These are phyloP conservation scores for Mortierella sp. DNA, from an alignment of 371 early-diverging fungal genomes.

Conservation along the genomic window DNA sequence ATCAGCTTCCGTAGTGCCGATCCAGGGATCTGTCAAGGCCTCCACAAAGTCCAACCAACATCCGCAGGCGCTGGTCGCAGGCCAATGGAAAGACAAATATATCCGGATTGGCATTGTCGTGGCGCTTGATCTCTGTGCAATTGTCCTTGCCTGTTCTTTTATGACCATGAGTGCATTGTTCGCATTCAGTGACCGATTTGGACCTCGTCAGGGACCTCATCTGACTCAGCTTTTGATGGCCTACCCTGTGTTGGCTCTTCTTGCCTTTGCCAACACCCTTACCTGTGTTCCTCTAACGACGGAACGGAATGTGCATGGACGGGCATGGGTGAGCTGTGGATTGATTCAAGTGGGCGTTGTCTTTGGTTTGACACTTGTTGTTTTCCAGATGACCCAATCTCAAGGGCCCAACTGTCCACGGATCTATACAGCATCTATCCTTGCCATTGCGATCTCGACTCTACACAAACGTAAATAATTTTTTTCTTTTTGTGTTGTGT, in stretches of 20 bases:
- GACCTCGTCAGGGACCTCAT: slow-evolving; percentile 67
- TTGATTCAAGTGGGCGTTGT: slow-evolving; percentile 44
- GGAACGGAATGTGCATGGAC: slow-evolving; percentile 28
- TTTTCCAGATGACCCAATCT: slow-evolving; percentile 45
- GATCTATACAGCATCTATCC: slow-evolving; percentile 42
- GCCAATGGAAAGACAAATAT: slow-evolving; percentile 30
- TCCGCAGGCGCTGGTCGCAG: slow-evolving; percentile 1
- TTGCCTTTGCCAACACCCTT: slow-evolving; percentile 56
- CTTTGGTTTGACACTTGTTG: slow-evolving; percentile 48
- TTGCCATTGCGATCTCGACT: slow-evolving; percentile 41
- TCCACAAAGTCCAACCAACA: slow-evolving; percentile 9
- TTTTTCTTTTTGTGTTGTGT: not conserved
- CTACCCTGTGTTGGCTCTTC: slow-evolving; percentile 57
- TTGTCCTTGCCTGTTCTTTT: slow-evolving; percentile 60
- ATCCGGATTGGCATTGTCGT: slow-evolving; percentile 33
- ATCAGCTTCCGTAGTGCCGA: not conserved
- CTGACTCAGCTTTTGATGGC: slow-evolving; percentile 60
- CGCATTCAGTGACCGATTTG: slow-evolving; percentile 55
- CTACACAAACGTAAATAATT: slow-evolving; percentile 47
- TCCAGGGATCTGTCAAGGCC: slow-evolving; percentile 8
- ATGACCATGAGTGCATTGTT: slow-evolving; percentile 54
- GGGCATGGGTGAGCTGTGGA: slow-evolving; percentile 42
- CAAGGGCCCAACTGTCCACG: slow-evolving; percentile 48
- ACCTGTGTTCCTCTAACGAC: slow-evolving; percentile 48
- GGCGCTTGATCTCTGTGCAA: slow-evolving; percentile 43